phyloP scores from a whole-genome alignment of 2,329 filamentous ascomycete species.

The Epichloe amarillans region DNA sequence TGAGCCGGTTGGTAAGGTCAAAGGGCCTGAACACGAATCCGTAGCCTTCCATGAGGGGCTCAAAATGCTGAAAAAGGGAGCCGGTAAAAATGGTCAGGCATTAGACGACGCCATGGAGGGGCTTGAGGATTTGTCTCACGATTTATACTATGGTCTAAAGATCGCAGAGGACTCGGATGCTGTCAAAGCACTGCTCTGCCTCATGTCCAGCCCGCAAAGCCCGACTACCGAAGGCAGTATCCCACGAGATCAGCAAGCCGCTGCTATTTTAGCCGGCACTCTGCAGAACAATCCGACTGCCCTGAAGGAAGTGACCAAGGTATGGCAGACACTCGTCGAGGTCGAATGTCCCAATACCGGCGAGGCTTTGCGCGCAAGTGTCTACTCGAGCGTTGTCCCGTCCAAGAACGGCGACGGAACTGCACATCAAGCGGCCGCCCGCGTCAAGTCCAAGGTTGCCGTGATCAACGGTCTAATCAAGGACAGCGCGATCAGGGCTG shows the following conservation, averaged over 20 bases:
- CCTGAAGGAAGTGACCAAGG: conserved; percentile 34
- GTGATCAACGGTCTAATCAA: conserved; percentile 45
- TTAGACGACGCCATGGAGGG: conserved; percentile 40
- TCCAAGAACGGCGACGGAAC: conserved; percentile 9
- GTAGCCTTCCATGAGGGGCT: conserved; percentile 28
- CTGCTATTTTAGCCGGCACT: conserved; percentile 42
- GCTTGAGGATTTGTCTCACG: conserved; percentile 52
- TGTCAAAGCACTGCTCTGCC: conserved; percentile 42
- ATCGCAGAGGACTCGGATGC: conserved; percentile 42
- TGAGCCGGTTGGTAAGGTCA: conserved; percentile 43
- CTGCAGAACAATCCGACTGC: conserved; percentile 54
- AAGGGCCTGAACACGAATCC: conserved; percentile 28
- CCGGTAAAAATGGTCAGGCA: conserved; percentile 15
- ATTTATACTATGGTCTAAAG: conserved; percentile 56
- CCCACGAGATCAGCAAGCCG: conserved; percentile 37
- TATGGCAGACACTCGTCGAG: conserved; percentile 31
- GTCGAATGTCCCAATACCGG: conserved; percentile 22
- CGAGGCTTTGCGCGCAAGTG: conserved; percentile 20
- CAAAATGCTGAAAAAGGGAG: conserved; percentile 33
- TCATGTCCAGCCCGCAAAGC: conserved; percentile 27
- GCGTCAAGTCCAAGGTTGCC: conserved; percentile 28
- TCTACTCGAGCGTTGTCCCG: conserved; percentile 30
- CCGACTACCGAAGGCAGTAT: conserved; percentile 14
- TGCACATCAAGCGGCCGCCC: conserved; percentile 13
- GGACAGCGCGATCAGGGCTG: conserved; percentile 34